These are phyloP conservation scores for Alternaria ethzedia DNA, from an alignment of 2,329 filamentous ascomycete genomes.

Conservation along the genomic window DNA sequence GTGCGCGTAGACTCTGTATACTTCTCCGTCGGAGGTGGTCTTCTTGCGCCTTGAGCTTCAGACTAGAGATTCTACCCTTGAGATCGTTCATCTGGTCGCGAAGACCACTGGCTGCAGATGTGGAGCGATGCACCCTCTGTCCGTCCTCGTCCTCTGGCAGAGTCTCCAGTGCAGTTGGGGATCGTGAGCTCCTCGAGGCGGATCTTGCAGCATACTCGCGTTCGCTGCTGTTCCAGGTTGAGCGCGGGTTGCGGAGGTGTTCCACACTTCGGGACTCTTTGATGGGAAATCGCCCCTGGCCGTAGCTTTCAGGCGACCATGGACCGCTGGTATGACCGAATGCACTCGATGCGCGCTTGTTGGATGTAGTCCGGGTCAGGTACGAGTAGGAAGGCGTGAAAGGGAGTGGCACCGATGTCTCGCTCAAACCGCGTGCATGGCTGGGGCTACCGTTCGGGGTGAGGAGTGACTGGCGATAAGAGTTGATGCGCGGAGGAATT, in stretches of 20 bases:
- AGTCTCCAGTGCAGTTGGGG: constrained; percentile 48
- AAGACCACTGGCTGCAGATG: constrained; percentile 74
- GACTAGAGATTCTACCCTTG: constrained; percentile 80
- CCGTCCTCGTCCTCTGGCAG: constrained; percentile 49
- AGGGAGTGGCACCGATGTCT: constrained; percentile 47
- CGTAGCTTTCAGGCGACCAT: constrained; percentile 46
- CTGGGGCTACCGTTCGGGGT: constrained; percentile 38
- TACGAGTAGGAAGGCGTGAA: constrained; percentile 42
- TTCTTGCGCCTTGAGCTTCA: constrained; percentile 79
- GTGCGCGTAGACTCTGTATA: constrained; percentile 74
- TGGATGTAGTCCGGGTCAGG: constrained; percentile 29
- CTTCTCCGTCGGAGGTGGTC: constrained; percentile 81
- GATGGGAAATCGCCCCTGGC: constrained; percentile 45
- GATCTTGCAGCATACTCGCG: constrained; percentile 41
- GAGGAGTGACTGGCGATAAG: constrained; percentile 42
- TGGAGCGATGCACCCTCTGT: constrained; percentile 64
- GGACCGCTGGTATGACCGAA: constrained; percentile 46
- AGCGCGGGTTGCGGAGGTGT: constrained; percentile 44
- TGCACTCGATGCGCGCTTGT: constrained; percentile 49
- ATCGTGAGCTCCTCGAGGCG: constrained; percentile 49
- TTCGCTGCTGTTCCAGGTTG: constrained; percentile 30
- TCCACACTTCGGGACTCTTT: constrained; percentile 51
- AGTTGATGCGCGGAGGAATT: constrained; percentile 41
- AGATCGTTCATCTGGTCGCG: constrained; percentile 86
- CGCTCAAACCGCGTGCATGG: constrained; percentile 51